phyloP scores from a whole-genome alignment of 2,329 filamentous ascomycete genomes.

The Penicillium sp. region DNA sequence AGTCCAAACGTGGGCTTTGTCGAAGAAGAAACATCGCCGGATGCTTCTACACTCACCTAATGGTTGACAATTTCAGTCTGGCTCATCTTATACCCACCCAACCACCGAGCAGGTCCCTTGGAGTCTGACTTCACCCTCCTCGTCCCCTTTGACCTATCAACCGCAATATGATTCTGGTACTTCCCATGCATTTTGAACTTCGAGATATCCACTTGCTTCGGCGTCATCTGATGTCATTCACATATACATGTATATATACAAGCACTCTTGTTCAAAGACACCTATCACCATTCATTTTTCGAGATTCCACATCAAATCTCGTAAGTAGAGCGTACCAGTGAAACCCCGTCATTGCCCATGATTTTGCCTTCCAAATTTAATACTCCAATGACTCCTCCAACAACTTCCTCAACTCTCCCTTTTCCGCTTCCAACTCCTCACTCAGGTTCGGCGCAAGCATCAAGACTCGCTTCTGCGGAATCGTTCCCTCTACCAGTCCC shows the following conservation, averaged over 20 bases:
- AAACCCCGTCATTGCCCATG: too few relatives aligned
- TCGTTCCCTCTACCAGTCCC: slow-evolving; percentile 85
- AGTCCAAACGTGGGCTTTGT: background rate
- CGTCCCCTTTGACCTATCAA: background rate
- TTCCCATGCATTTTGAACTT: background rate
- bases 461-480: slow-evolving; percentile 87
- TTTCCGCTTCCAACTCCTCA: slow-evolving; percentile 69
- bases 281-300: background rate
- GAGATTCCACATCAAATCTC: background rate
- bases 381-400: slow-evolving; percentile 67
- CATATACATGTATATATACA: slow-evolving; percentile 11
- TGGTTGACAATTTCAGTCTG: background rate
- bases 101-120: slow-evolving; percentile 7
- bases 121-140: background rate
- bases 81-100: background rate
- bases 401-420: slow-evolving; percentile 69
- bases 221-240: background rate
- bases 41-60: background rate
- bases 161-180: background rate
- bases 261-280: background rate
- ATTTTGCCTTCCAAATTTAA: slow-evolving; percentile 33
- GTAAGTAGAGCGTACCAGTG: too few relatives aligned
- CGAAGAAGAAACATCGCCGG: slow-evolving; percentile 4
- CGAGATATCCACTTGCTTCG: slow-evolving; percentile 11
- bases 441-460: slow-evolving; percentile 85